Evolutionary conservation across 1,139 yeast species (phyloP), one percentile per base, ranked within the genome.

Genomic region (Protomyces pachydermus): DNA sequence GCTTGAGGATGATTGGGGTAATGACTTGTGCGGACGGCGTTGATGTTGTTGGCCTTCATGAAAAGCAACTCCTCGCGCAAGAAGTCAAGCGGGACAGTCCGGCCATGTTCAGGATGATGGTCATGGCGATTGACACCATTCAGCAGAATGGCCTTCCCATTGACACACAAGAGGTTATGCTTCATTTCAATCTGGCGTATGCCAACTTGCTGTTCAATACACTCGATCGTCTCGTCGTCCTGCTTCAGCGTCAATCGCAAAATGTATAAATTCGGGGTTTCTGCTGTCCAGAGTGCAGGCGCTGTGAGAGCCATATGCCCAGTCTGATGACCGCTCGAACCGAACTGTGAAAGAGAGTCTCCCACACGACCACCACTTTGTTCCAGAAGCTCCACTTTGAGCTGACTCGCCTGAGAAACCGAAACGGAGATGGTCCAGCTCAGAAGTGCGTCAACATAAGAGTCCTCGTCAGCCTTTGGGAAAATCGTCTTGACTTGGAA

Each of bases 121-220:
- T 76, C 79, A 65, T 76, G 79, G 20, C 78, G 70, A 64, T 76
- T 76, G 25, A 71, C 72, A 8, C 79, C 79, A 45, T 73, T 69
- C 38, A 76, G 58, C 50, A 73, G 67, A 45, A 76, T 69, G 1
- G 74, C 70, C 42, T 56, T 66, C 25, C 75, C 76, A 63, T 76
- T 76, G 46, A 76, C 74, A 37, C 66, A 65, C 39, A 76, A 66
- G 10, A 69, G 67, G 3, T 76, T 76, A 37, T 70, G 69, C n/a
- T 62, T 66, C 64, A 76, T 68, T 61, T 74, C 73, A 5, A 73
- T 70, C 20, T 71, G 70, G n/a, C 78, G 71, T 56, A 76, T 71
- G 1, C 79, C 79, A 25, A 74, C 69, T n/a, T 69, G 70, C 46
- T 74, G 72, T 4, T 61, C 61, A n/a, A 75, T 64, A 3, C 54